These are phyloP conservation scores for Amanita polypyramis DNA, from an alignment of 768 basidiomycete genomes.

Conservation along the genomic window DNA sequence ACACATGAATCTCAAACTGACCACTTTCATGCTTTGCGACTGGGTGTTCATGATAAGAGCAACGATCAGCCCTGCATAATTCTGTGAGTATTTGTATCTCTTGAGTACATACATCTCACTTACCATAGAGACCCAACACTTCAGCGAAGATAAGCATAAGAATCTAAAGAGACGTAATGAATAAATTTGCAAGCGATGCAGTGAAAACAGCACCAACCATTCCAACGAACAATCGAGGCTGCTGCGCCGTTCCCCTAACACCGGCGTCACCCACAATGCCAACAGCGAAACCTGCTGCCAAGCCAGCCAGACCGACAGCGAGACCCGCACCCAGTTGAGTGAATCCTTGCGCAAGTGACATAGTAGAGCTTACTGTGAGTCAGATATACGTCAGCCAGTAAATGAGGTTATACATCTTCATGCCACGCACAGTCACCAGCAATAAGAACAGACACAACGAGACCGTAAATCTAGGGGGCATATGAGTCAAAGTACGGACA, in stretches of 20 bases:
- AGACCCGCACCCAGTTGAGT: slow-evolving; percentile 91
- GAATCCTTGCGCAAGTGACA: slow-evolving; percentile 92
- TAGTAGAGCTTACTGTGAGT: slow-evolving; percentile 53
- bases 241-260: slow-evolving; percentile 95
- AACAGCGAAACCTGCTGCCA: slow-evolving; percentile 95
- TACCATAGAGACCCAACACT: slow-evolving; percentile 87
- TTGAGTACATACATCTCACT: slow-evolving; percentile 7
- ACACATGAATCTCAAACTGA: neutral
- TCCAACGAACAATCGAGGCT: slow-evolving; percentile 87
- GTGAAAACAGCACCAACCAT: slow-evolving; percentile 48
- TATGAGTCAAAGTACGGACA: slow-evolving; percentile 3
- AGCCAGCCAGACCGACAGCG: slow-evolving; percentile 86
- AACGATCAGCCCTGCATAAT: slow-evolving; percentile 63
- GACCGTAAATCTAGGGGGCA: slow-evolving; percentile 76
- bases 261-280: slow-evolving; percentile 99
- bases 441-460: slow-evolving; percentile 98
- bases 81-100: slow-evolving; percentile 6
- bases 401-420: neutral
- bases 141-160: slow-evolving; percentile 97
- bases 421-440: slow-evolving; percentile 63
- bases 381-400: neutral
- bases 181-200: neutral
- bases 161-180: slow-evolving; percentile 38
- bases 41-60: slow-evolving; percentile 93
- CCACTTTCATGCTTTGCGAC: slow-evolving; percentile 29